Evolutionary conservation across 208 protist genomes (phyloP).

Genomic region (Acanthamoeba culbertsoni): DNA sequence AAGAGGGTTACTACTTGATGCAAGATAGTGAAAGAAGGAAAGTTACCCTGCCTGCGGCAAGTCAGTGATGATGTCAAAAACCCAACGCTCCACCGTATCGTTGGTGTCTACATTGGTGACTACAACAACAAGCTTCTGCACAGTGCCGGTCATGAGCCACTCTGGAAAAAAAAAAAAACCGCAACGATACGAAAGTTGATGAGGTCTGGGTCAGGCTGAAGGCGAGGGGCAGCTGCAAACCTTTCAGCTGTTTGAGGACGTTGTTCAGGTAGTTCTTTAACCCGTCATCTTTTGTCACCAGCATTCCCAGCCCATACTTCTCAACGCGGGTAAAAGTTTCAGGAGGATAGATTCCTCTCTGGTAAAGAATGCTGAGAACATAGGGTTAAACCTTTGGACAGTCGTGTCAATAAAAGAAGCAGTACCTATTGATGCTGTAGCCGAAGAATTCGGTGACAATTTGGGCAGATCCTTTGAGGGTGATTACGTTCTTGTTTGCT

Average conservation of each 20-base stretch:
- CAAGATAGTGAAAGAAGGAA: background rate
- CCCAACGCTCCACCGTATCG: conserved; percentile 94
- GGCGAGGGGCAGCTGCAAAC: no score
- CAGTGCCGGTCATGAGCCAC: conserved; percentile 89
- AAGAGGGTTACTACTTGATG: background rate
- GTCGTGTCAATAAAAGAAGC: background rate
- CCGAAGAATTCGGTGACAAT: conserved; percentile 98
- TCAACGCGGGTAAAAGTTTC: conserved; percentile 92
- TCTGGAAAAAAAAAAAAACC: conserved; percentile 66
- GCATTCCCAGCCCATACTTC: conserved; percentile 94
- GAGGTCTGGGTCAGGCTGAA: no score
- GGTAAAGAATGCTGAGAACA: conserved; percentile 89
- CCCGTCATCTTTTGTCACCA: conserved; percentile 93
- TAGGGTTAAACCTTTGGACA: background rate
- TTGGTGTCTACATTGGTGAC: conserved; percentile 83
- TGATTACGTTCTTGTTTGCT: conserved; percentile 84
- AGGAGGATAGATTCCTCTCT: conserved; percentile 96
- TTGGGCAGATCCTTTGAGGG: conserved; percentile 93
- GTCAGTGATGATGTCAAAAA: conserved; percentile 92
- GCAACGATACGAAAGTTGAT: background rate
- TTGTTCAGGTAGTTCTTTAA: conserved; percentile 94
- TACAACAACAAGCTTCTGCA: conserved; percentile 95
- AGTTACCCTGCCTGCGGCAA: conserved; percentile 37
- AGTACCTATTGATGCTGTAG: conserved; percentile 82
- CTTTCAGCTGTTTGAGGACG: conserved; percentile 92